These are phyloP conservation scores for Paspalum vaginatum DNA, from an alignment of 176 grass and related monocot species.

Conservation along the genomic window DNA sequence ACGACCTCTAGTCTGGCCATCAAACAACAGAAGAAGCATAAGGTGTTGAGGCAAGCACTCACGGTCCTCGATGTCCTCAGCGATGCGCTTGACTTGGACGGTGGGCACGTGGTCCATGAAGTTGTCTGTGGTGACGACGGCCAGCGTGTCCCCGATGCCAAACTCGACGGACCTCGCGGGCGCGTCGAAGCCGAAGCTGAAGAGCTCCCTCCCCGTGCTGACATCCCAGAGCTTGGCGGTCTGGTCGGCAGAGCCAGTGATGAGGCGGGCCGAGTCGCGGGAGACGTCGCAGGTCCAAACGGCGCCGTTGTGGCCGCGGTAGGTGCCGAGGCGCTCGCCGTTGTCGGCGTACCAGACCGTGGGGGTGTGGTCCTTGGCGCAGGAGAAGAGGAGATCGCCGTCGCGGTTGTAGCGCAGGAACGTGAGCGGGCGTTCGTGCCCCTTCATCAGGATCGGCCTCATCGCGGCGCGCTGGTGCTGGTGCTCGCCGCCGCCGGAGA, in stretches of 20 bases:
- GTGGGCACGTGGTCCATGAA: slow-evolving; percentile 82
- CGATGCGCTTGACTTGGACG: slow-evolving; percentile 84
- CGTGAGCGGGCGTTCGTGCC: slow-evolving; percentile 86
- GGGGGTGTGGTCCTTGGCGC: slow-evolving; percentile 92
- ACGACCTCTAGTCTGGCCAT: neutral
- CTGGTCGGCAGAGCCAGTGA: slow-evolving; percentile 83
- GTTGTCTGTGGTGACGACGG: slow-evolving; percentile 74
- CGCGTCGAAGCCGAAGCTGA: slow-evolving; percentile 79
- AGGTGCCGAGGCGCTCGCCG: slow-evolving; percentile 81
- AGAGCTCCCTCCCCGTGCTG: slow-evolving; percentile 70
- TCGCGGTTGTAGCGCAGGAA: slow-evolving; percentile 96
- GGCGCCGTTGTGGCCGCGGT: slow-evolving; percentile 96
- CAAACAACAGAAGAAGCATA: neutral
- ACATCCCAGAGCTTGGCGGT: slow-evolving; percentile 92
- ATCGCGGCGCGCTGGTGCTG: slow-evolving; percentile 14
- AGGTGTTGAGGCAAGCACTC: neutral
- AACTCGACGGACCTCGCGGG: slow-evolving; percentile 79
- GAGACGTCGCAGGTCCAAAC: slow-evolving; percentile 95
- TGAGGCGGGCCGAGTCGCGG: slow-evolving; percentile 73
- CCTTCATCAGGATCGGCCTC: slow-evolving; percentile 97
- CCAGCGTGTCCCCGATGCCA: slow-evolving; percentile 67
- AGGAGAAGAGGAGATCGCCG: slow-evolving; percentile 93
- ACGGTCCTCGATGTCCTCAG: slow-evolving; percentile 71
- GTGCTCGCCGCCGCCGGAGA: slow-evolving; percentile 10
- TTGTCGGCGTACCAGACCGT: slow-evolving; percentile 91